A percentile compares a stretch with the other conserved stretches of the same genome.
phyloP scores from a whole-genome alignment of 2,329 filamentous ascomycete species.

The Chalaropsis thielavioides region DNA sequence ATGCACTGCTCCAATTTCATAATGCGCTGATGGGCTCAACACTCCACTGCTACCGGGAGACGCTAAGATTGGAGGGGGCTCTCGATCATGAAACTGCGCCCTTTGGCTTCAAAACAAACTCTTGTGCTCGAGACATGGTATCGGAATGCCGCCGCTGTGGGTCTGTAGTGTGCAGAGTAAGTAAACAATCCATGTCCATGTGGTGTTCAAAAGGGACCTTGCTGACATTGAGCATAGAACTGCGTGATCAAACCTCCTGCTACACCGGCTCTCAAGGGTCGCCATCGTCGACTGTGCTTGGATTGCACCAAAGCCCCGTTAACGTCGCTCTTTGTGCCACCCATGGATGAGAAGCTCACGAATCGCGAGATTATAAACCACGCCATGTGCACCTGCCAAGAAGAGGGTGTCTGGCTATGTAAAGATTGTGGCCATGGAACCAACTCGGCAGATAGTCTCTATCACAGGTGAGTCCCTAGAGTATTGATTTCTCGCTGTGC shows the following conservation, averaged over 20 bases:
- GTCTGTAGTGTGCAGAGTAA: slow-evolving; percentile 66
- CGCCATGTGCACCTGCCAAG: slow-evolving; percentile 38
- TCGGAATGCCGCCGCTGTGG: slow-evolving; percentile 66
- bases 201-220: neutral
- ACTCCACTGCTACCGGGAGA: slow-evolving; percentile 66
- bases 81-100: slow-evolving; percentile 29
- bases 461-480: slow-evolving; percentile 36
- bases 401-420: slow-evolving; percentile 65
- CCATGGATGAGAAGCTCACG: slow-evolving; percentile 32
- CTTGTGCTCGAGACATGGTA: slow-evolving; percentile 80
- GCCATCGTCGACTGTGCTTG: slow-evolving; percentile 68
- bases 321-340: slow-evolving; percentile 34
- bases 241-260: slow-evolving; percentile 75
- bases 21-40: slow-evolving; percentile 58
- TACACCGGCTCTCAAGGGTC: slow-evolving; percentile 48
- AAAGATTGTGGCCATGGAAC: slow-evolving; percentile 66
- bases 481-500: neutral
- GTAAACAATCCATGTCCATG: slow-evolving; percentile 21
- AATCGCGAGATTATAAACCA: slow-evolving; percentile 41
- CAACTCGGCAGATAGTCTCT: slow-evolving; percentile 42
- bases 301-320: slow-evolving; percentile 62
- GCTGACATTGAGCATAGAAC: slow-evolving; percentile 42
- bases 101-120: slow-evolving; percentile 54
- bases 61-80: slow-evolving; percentile 38
- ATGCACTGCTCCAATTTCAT: slow-evolving; percentile 65